Conservation (phyloP, 176 grass and related monocot genomes). For the Rhipidocladum racemiflorum region DNA sequence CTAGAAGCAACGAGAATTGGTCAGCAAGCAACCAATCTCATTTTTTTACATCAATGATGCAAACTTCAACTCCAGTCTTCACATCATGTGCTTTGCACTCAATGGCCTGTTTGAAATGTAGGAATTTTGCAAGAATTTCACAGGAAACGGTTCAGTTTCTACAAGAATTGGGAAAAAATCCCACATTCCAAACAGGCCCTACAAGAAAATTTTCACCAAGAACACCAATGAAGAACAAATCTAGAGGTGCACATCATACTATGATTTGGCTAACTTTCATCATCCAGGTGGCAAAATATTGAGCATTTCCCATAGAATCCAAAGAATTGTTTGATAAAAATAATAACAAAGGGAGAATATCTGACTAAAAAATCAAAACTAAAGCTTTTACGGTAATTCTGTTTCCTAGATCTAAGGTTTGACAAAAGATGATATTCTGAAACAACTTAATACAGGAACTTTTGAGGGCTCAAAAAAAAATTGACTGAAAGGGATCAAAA, state of each 20-base stretch:
- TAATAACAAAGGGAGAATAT: not conserved
- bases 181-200: no score
- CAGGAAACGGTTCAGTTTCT: not conserved
- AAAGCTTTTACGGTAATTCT: not conserved
- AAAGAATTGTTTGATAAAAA: not conserved
- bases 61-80: slow-evolving; percentile 33
- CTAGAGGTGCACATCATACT: slow-evolving; percentile 60
- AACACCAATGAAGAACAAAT: slow-evolving; percentile 20
- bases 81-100: slow-evolving; percentile 1
- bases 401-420: not conserved
- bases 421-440: not conserved
- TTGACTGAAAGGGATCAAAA: slow-evolving; percentile 1
- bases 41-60: slow-evolving; percentile 33
- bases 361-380: not conserved
- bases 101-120: not conserved
- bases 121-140: not conserved
- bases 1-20: not conserved
- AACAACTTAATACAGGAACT: slow-evolving; percentile 17
- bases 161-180: no score
- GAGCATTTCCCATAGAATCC: not conserved
- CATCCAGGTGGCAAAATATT: slow-evolving; percentile 47
- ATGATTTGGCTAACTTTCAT: slow-evolving; percentile 83
- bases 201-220: not conserved
- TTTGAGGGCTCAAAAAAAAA: not conserved
- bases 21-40: slow-evolving; percentile 35